Evolutionary conservation across 2,329 filamentous ascomycete genomes (phyloP).

Genomic region (Cordyceps fumosorosea): DNA sequence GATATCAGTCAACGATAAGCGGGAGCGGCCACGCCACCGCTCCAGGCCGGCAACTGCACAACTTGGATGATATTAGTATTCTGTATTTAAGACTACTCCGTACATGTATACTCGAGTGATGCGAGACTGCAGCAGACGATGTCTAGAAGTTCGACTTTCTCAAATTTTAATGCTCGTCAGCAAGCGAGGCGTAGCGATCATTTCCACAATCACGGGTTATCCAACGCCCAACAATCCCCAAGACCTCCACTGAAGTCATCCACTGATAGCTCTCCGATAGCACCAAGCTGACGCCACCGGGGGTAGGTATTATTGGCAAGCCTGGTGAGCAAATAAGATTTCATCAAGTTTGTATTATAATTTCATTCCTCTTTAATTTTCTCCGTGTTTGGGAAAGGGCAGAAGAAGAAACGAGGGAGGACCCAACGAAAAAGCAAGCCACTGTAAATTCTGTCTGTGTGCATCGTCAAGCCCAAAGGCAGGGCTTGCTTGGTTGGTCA

Average conservation of each 20-base stretch:
- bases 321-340: background rate
- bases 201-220: background rate
- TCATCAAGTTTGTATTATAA: background rate
- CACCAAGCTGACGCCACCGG: background rate
- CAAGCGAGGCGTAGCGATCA: background rate
- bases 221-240: background rate
- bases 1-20: constrained; percentile 8
- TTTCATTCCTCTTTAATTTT: background rate
- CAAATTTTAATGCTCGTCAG: too few species aligned
- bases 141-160: background rate
- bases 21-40: background rate
- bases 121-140: background rate
- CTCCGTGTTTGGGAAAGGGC: background rate
- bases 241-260: background rate
- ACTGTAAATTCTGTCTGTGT: background rate
- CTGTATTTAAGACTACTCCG: background rate
- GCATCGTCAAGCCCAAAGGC: background rate
- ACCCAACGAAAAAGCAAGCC: constrained; percentile 1
- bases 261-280: background rate
- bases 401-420: background rate
- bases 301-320: background rate
- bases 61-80: background rate
- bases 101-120: background rate
- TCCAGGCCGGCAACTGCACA: background rate
- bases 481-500: background rate